Conservation (phyloP, 257 asterid genomes). For the Thymus mandschuricus region DNA sequence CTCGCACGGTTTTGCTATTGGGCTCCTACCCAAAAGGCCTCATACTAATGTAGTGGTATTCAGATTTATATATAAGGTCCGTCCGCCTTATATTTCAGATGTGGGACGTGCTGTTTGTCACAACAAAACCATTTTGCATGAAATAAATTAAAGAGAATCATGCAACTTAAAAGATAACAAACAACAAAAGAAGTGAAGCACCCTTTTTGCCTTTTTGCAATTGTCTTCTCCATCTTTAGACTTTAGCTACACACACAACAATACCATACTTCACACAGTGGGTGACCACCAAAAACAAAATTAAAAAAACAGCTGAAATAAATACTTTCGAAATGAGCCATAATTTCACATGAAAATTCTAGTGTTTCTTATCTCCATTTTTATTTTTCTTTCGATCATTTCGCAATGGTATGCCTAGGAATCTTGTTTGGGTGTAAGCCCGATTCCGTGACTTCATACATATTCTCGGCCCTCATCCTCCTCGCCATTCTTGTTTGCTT, state of each 20-base stretch:
- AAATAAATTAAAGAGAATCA: background rate
- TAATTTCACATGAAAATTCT: too few relatives aligned
- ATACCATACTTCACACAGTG: constrained; percentile 40
- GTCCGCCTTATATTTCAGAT: too few relatives aligned
- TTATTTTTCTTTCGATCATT: background rate
- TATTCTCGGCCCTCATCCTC: constrained; percentile 48
- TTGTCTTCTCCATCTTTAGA: constrained; percentile 29
- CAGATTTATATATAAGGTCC: too few relatives aligned
- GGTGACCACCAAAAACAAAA: too few relatives aligned
- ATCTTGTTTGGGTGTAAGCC: constrained; percentile 56
- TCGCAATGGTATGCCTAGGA: constrained; percentile 57
- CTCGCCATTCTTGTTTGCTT: constrained; percentile 43
- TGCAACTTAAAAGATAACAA: constrained; percentile 14
- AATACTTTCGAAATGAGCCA: too few relatives aligned
- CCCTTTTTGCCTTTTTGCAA: constrained; percentile 21
- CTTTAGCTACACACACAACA: constrained; percentile 13
- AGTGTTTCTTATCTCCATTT: too few relatives aligned
- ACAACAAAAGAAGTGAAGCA: background rate
- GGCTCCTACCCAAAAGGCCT: too few relatives aligned
- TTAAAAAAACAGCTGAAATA: too few relatives aligned
- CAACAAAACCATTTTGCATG: constrained; percentile 3
- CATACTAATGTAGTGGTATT: too few relatives aligned
- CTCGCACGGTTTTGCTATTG: too few relatives aligned
- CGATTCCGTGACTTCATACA: constrained; percentile 40
- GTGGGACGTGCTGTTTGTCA: too few relatives aligned